Evolutionary conservation across 768 basidiomycete species (phyloP), one percentile per base, ranked within the genome.

Genomic region (Lanmaoa rubissima): DNA sequence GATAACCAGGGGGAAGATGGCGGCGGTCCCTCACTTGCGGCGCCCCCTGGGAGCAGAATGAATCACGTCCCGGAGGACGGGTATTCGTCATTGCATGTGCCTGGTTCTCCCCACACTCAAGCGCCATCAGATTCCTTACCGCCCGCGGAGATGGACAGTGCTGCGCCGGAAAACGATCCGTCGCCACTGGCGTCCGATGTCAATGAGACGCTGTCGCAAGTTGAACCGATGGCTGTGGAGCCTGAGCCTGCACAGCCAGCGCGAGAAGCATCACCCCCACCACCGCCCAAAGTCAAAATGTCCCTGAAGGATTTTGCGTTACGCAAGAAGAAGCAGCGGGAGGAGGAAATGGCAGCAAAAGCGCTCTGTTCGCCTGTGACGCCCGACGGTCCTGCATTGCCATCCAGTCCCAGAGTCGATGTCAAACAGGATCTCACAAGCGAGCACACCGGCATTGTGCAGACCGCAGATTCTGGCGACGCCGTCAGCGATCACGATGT

Each of bases 281-380:
- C 73, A 7, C 70, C 70, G 13, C 81, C 82, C 47, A 82, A 84
- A 43, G 83, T 83, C 60, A 78, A 78, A 56, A 62, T 84, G 69
- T 81, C 84, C 0, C 65, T 86, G 47, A 81, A 79, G 61, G 84
- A 86, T 58, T 86, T 84, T 61, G 80, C 78, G 32, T 53, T 80
- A 32, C 69, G 84, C 54, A 83, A 78, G 76, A 79, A 78, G 75
- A 79, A 78, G 67, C 75, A 78, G 61, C 73, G 76, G 51, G 80
- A 82, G 60, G 78, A 81, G 60, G 75, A 76, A 54, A 67, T 67
- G 64, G 72, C 65, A 1, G 70, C 69, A 5, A 70, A 73, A 54
- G 60, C 64, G 28, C 28, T 53, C 2, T 28, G 47, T n/a, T 70
- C 73, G 4, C 68, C 74, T 21, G 44, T 7, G 32, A 61, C 58